A percentile compares a stretch with the other conserved stretches of the same genome.
Evolutionary conservation across 2,329 filamentous ascomycete species (phyloP).

Genomic region (Alternaria arborescens): DNA sequence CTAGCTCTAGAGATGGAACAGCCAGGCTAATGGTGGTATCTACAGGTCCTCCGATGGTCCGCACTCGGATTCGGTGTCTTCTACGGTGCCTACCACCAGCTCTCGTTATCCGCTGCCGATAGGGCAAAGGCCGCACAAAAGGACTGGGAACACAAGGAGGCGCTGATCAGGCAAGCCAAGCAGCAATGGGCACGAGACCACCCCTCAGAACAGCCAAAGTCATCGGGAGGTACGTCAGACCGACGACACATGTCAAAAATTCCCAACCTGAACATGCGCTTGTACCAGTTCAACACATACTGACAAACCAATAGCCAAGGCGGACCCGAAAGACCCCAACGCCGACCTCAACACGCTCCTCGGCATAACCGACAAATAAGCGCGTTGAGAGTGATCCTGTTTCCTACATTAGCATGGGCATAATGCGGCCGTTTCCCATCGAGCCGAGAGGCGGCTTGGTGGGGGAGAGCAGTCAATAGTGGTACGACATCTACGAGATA

Average conservation of each 20-base stretch:
- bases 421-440: slow-evolving; percentile 25
- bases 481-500: slow-evolving; percentile 32
- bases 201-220: slow-evolving; percentile 42
- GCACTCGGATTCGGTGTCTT: slow-evolving; percentile 90
- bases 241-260: slow-evolving; percentile 2
- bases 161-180: slow-evolving; percentile 92
- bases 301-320: slow-evolving; percentile 51
- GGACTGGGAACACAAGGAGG: slow-evolving; percentile 90
- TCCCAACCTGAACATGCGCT: neutral
- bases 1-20: slow-evolving; percentile 14
- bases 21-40: slow-evolving; percentile 35
- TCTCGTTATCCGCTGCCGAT: slow-evolving; percentile 75
- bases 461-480: slow-evolving; percentile 28
- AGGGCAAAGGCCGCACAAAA: slow-evolving; percentile 75
- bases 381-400: slow-evolving; percentile 6
- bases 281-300: neutral
- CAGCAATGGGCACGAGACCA: slow-evolving; percentile 86
- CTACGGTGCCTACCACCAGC: slow-evolving; percentile 96
- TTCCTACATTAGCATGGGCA: slow-evolving; percentile 37
- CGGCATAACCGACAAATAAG: slow-evolving; percentile 50
- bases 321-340: slow-evolving; percentile 83
- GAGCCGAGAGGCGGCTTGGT: slow-evolving; percentile 23
- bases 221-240: slow-evolving; percentile 40
- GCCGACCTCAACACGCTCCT: slow-evolving; percentile 85
- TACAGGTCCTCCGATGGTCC: slow-evolving; percentile 94